phyloP scores from a whole-genome alignment of 768 basidiomycete species.

The Lentinula sp. region DNA sequence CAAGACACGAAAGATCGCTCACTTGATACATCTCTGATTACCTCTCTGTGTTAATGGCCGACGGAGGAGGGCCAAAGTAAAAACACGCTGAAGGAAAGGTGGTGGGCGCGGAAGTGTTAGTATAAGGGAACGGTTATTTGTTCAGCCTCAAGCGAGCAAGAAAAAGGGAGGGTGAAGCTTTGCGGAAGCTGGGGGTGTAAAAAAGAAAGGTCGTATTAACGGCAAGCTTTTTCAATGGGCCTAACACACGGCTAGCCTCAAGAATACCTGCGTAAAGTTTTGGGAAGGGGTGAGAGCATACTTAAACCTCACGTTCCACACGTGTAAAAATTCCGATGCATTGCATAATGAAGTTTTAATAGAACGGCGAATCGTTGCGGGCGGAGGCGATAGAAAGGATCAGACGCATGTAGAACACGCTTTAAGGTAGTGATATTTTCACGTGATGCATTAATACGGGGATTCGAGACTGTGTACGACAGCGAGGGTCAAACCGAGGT shows the following conservation, averaged over 20 bases:
- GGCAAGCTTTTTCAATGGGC: conserved; percentile 1
- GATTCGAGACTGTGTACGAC: conserved; percentile 1
- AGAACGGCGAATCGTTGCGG: conserved; percentile 3
- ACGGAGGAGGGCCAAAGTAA: conserved; percentile 19
- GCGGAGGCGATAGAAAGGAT: conserved; percentile 9
- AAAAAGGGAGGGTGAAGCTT: conserved; percentile 13
- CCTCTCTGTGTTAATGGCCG: conserved; percentile 1
- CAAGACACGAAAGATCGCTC: neutral
- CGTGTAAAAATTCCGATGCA: conserved; percentile 6
- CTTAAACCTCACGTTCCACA: conserved; percentile 8
- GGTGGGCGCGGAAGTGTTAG: conserved; percentile 16
- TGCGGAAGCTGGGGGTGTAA: conserved; percentile 1
- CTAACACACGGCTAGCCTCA: conserved; percentile 3
- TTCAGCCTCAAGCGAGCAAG: conserved; percentile 9
- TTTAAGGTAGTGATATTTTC: neutral
- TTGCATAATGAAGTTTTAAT: conserved; percentile 2
- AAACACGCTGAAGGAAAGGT: conserved; percentile 18
- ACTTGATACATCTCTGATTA: conserved; percentile 4
- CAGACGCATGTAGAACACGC: conserved; percentile 12
- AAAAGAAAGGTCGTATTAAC: conserved; percentile 3
- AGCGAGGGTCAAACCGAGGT: conserved; percentile 8
- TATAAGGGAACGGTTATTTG: conserved; percentile 11
- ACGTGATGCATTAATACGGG: conserved; percentile 6
- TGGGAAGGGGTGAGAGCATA: neutral
- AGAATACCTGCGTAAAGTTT: conserved; percentile 4